phyloP scores from a whole-genome alignment of 352 stramenopile genomes.

The Stramenopiles sp. region DNA sequence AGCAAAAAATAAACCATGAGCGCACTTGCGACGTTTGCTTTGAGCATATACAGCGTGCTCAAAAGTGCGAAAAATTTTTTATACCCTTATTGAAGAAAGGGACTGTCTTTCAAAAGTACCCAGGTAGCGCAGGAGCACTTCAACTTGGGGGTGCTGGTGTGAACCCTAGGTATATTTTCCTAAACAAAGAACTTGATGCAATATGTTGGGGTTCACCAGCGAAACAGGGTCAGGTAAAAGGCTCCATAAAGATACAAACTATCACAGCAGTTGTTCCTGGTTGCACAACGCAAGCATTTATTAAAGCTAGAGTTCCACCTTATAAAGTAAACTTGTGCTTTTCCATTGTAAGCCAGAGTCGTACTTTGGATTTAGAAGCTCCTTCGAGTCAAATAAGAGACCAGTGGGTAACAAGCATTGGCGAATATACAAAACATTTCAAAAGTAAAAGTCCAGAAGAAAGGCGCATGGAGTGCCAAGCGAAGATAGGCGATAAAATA shows the following conservation, averaged over 20 bases:
- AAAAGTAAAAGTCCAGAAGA: neutral
- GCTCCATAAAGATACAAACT: neutral
- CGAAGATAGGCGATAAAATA: neutral
- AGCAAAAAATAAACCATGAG: neutral
- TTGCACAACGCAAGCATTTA: neutral
- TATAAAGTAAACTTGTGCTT: neutral
- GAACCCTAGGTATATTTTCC: neutral
- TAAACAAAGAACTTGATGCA: neutral
- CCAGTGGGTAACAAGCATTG: neutral
- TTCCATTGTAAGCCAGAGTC: neutral
- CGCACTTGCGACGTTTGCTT: neutral
- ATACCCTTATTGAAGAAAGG: neutral
- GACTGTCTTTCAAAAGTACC: neutral
- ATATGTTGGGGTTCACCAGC: neutral
- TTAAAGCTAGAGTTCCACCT: neutral
- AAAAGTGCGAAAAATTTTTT: neutral
- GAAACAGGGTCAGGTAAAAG: neutral
- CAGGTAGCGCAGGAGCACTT: neutral
- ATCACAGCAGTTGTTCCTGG: neutral
- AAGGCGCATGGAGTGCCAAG: neutral
- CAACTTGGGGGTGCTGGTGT: neutral
- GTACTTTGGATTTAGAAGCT: neutral
- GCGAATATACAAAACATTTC: neutral
- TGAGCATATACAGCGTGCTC: neutral
- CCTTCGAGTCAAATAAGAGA: neutral